Conservation (phyloP, 2,329 filamentous ascomycete genomes). For the Neonectria ditissima region DNA sequence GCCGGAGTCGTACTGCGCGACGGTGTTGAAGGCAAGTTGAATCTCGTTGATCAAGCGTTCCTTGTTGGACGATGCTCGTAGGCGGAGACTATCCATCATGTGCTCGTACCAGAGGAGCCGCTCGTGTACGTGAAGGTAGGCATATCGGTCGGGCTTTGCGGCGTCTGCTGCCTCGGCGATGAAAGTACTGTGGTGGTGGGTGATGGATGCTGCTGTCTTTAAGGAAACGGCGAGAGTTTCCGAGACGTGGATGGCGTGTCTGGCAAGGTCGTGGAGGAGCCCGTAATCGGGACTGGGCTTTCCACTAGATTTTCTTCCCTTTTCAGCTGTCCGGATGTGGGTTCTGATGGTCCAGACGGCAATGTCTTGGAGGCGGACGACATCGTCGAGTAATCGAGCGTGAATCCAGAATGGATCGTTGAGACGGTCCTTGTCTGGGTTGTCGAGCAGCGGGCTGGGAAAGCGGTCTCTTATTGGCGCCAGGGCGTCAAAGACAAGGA, state of each 20-base stretch:
- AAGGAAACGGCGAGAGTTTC: constrained; percentile 55
- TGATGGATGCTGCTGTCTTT: constrained; percentile 48
- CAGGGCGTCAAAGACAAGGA: neutral
- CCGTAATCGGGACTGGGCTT: constrained; percentile 50
- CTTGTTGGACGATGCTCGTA: constrained; percentile 54
- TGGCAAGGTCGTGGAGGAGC: constrained; percentile 54
- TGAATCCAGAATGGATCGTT: constrained; percentile 9
- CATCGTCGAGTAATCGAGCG: neutral
- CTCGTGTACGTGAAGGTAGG: constrained; percentile 42
- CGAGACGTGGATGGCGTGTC: constrained; percentile 58
- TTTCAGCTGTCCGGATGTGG: constrained; percentile 51
- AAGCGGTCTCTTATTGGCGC: neutral
- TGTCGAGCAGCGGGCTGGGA: neutral
- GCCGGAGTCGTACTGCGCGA: constrained; percentile 55
- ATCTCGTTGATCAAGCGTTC: constrained; percentile 66
- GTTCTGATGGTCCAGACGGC: constrained; percentile 52
- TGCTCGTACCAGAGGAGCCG: constrained; percentile 50
- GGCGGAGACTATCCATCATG: constrained; percentile 50
- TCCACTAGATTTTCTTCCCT: constrained; percentile 3
- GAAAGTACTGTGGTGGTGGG: constrained; percentile 46
- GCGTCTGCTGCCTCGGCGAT: neutral
- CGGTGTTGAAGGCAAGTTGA: constrained; percentile 61
- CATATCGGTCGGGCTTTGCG: neutral
- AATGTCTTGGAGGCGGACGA: constrained; percentile 5
- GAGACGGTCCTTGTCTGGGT: neutral